These are phyloP conservation scores for Przewalskia tangutica DNA, from an alignment of 257 asterid genomes.

Conservation along the genomic window DNA sequence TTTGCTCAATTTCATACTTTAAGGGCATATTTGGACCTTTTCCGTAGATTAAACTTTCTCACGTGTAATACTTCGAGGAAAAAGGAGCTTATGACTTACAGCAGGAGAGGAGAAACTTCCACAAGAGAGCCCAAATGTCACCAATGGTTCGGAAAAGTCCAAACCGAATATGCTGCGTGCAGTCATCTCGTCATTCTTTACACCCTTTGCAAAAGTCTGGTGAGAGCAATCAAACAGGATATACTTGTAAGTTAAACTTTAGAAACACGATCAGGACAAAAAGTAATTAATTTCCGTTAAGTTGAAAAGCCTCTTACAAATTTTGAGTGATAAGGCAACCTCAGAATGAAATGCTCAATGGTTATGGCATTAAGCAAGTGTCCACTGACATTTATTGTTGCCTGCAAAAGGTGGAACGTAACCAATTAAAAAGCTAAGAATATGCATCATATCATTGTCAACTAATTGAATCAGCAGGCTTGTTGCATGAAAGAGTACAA, in stretches of 20 bases:
- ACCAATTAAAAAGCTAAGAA: not conserved
- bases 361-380: conserved; percentile 58
- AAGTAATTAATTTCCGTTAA: not conserved
- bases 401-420: conserved; percentile 28
- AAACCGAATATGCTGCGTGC: conserved; percentile 45
- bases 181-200: conserved; percentile 43
- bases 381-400: conserved; percentile 64
- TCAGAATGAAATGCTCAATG: conserved; percentile 67
- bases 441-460: not conserved
- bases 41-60: too few species aligned
- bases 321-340: conserved; percentile 73
- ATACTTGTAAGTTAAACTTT: not conserved
- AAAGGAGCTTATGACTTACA: conserved; percentile 31
- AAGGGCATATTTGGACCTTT: too few species aligned
- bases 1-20: too few species aligned
- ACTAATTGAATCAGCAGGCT: not conserved
- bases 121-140: conserved; percentile 88
- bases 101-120: conserved; percentile 99
- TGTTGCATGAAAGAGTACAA: not conserved
- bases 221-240: conserved; percentile 7
- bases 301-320: conserved; percentile 29
- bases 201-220: conserved; percentile 52
- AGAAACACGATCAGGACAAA: not conserved
- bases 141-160: conserved; percentile 74
- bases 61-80: not conserved